These are phyloP conservation scores for Paramarasmius palmivorus DNA, from an alignment of 1,284 basidiomycete genomes.

Conservation along the genomic window DNA sequence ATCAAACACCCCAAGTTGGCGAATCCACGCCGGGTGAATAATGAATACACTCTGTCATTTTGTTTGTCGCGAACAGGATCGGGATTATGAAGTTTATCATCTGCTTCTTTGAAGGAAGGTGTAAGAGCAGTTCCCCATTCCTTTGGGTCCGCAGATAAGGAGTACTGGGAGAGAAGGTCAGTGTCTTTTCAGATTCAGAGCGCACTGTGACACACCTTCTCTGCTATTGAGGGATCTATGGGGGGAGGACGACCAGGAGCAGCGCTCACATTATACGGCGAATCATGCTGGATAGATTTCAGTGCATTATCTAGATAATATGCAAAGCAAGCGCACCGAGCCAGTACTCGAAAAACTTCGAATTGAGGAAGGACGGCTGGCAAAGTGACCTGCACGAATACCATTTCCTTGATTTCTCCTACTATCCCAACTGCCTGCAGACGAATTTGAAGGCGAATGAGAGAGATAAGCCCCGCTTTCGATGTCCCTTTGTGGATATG, in stretches of 20 bases:
- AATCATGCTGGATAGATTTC: background rate
- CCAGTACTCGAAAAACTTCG: background rate
- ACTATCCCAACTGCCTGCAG: background rate
- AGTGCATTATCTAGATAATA: background rate
- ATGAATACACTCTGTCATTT: slow-evolving; percentile 28
- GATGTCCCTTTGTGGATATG: too few relatives aligned
- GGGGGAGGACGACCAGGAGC: background rate
- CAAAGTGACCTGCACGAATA: slow-evolving; percentile 3
- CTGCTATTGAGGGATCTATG: background rate
- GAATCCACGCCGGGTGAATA: slow-evolving; percentile 51
- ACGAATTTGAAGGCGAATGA: too few relatives aligned
- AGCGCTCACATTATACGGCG: slow-evolving; percentile 1
- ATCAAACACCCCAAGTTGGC: slow-evolving; percentile 67
- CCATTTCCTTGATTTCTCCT: background rate
- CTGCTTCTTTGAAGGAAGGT: slow-evolving; percentile 47
- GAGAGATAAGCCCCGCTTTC: too few relatives aligned
- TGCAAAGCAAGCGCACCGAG: background rate
- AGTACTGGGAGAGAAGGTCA: slow-evolving; percentile 37
- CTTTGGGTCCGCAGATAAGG: slow-evolving; percentile 51
- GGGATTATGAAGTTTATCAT: slow-evolving; percentile 61
- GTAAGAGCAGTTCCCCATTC: slow-evolving; percentile 53
- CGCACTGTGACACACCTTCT: background rate
- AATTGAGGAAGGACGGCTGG: background rate
- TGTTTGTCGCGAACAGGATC: slow-evolving; percentile 28
- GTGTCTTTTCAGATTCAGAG: too few relatives aligned